Conservation (phyloP, 1,139 yeast genomes). For the Komagataea norvegica region DNA sequence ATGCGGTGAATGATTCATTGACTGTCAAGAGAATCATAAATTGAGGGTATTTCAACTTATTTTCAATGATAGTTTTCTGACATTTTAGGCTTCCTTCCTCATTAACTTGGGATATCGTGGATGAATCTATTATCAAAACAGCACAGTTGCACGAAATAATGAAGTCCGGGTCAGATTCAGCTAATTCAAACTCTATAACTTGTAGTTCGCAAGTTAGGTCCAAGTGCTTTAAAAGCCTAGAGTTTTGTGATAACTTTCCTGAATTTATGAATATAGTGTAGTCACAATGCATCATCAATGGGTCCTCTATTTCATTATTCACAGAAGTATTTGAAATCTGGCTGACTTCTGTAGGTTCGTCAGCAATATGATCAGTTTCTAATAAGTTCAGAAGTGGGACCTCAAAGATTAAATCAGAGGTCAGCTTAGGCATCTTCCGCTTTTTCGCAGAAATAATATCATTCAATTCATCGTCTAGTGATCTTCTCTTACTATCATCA, state of each 20-base stretch:
- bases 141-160: conserved; percentile 14
- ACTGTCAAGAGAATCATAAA: conserved; percentile 11
- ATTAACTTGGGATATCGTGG: conserved; percentile 13
- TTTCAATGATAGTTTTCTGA: conserved; percentile 6
- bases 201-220: conserved; percentile 1
- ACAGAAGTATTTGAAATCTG: not conserved
- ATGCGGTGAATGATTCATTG: not conserved
- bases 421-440: not conserved
- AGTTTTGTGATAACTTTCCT: not conserved
- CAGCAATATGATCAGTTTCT: not conserved
- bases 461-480: conserved; percentile 19
- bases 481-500: not conserved
- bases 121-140: conserved; percentile 11
- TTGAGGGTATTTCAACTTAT: not conserved
- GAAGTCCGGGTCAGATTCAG: conserved; percentile 15
- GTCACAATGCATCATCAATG: not conserved
- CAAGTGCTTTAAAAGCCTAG: not conserved
- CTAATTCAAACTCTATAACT: conserved; percentile 16
- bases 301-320: not conserved
- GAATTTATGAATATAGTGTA: conserved; percentile 8
- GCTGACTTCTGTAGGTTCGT: not conserved
- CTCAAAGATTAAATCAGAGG: not conserved
- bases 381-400: conserved; percentile 12
- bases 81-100: conserved; percentile 9
- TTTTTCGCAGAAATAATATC: conserved; percentile 11